Percentiles rank a stretch among this genome's conserved stretches.
These are phyloP conservation scores for Coprinopsis sp. DNA, from an alignment of 768 basidiomycete genomes.

Conservation along the genomic window DNA sequence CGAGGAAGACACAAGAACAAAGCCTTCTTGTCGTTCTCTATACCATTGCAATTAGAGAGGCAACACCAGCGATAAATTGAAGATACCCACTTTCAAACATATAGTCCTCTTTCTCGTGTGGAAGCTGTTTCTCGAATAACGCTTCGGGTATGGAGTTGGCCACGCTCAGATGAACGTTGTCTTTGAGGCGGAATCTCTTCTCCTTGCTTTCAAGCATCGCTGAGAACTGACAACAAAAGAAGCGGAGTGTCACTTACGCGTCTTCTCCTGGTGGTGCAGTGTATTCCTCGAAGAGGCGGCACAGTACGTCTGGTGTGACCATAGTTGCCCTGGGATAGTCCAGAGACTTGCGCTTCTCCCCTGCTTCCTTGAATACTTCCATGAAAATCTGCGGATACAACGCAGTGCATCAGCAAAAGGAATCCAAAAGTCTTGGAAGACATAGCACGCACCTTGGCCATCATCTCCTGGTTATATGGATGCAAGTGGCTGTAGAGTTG, in stretches of 20 bases:
- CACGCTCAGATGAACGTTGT: background rate
- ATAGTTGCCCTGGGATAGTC: conserved; percentile 64
- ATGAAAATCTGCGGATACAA: conserved; percentile 54
- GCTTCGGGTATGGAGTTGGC: background rate
- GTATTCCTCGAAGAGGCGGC: conserved; percentile 71
- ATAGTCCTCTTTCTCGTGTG: conserved; percentile 21
- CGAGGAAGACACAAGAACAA: conserved; percentile 62
- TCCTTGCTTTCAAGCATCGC: conserved; percentile 15
- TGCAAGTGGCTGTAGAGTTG: conserved; percentile 85
- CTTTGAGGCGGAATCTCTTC: no score
- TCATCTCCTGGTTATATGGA: conserved; percentile 61
- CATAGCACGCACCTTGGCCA: conserved; percentile 43
- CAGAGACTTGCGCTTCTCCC: conserved; percentile 48
- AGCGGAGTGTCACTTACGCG: conserved; percentile 18
- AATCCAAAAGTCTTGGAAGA: background rate
- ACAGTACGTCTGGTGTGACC: conserved; percentile 63
- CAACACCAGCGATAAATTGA: background rate
- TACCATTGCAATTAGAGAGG: conserved; percentile 14
- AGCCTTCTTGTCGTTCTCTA: conserved; percentile 66
- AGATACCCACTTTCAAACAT: conserved; percentile 22
- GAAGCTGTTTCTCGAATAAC: background rate
- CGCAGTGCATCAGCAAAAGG: background rate
- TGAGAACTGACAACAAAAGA: background rate
- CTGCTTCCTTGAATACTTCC: conserved; percentile 36
- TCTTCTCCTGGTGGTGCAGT: conserved; percentile 56